These are phyloP conservation scores for Colletotrichum spaethianum DNA, from an alignment of 2,329 filamentous ascomycete genomes.

Conservation along the genomic window DNA sequence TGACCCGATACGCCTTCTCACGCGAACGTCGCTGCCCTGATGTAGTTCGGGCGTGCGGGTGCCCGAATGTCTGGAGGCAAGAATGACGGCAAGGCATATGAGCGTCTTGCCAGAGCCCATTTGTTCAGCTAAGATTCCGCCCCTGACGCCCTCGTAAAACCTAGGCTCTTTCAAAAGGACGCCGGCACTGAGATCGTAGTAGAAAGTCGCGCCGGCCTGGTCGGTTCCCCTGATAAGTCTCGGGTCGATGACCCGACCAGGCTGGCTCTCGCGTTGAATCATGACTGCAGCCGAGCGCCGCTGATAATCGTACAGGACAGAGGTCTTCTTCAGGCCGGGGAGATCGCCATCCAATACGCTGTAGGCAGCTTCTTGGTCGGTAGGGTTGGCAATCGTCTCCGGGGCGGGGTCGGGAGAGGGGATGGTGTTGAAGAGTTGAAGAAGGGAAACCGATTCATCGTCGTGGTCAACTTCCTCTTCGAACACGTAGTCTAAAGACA, in stretches of 20 bases:
- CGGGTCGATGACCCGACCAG: constrained; percentile 78
- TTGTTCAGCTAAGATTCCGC: constrained; percentile 85
- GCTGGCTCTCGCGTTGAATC: constrained; percentile 83
- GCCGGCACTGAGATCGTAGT: constrained; percentile 77
- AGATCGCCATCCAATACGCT: constrained; percentile 68
- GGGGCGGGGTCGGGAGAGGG: constrained; percentile 76
- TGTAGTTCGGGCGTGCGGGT: constrained; percentile 76
- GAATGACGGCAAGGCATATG: constrained; percentile 83
- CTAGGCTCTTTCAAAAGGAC: constrained; percentile 75
- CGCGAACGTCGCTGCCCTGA: constrained; percentile 56
- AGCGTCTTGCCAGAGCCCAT: constrained; percentile 91
- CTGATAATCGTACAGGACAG: constrained; percentile 81
- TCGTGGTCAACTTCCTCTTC: constrained; percentile 52
- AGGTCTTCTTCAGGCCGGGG: constrained; percentile 70
- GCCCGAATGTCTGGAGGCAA: constrained; percentile 80
- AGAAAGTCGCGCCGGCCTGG: constrained; percentile 75
- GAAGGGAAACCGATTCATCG: constrained; percentile 67
- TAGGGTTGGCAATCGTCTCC: constrained; percentile 61
- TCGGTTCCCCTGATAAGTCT: constrained; percentile 74
- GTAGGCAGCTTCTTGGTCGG: constrained; percentile 67
- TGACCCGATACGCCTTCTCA: constrained; percentile 67
- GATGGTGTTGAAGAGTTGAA: constrained; percentile 81
- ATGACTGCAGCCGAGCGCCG: constrained; percentile 84
- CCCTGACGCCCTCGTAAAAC: constrained; percentile 80
- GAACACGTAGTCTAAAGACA: constrained; percentile 27